Percentiles rank a stretch among this genome's conserved stretches.
Conservation (phyloP, 1,284 basidiomycete genomes). For the Apiotrichum brassicae region DNA sequence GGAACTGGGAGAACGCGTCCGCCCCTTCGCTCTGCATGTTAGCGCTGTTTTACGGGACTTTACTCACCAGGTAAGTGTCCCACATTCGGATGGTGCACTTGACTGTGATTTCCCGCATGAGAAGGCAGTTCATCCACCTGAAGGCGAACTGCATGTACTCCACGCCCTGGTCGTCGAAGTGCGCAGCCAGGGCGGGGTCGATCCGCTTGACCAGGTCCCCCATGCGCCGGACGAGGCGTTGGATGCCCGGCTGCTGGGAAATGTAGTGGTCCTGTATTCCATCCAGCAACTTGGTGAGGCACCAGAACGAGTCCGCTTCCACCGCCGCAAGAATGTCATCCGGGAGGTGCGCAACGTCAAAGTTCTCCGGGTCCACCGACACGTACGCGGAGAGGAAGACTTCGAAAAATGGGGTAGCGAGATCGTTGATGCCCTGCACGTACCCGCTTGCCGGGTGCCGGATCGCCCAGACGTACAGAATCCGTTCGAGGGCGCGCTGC, state of each 20-base stretch:
- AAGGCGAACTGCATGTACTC: conserved; percentile 99
- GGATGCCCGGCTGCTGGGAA: conserved; percentile 87
- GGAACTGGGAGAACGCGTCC: conserved; percentile 93
- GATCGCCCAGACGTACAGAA: conserved; percentile 96
- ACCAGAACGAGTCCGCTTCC: conserved; percentile 96
- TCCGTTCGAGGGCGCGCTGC: conserved; percentile 84
- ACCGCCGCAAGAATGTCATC: conserved; percentile 66
- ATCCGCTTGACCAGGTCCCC: conserved; percentile 84
- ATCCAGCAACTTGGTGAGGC: conserved; percentile 82
- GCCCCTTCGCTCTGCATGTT: conserved; percentile 59
- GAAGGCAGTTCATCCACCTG: conserved; percentile 95
- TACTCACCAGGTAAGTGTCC: conserved; percentile 88
- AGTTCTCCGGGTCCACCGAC: conserved; percentile 74
- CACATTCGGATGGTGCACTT: conserved; percentile 95
- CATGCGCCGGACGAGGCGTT: conserved; percentile 84
- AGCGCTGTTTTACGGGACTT: background rate
- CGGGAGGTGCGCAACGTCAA: conserved; percentile 72
- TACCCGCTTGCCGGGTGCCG: conserved; percentile 93
- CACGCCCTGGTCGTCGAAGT: conserved; percentile 81
- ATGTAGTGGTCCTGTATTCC: conserved; percentile 98
- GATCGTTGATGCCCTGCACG: conserved; percentile 96
- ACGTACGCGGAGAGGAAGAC: conserved; percentile 58
- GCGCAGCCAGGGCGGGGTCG: conserved; percentile 74
- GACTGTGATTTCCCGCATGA: conserved; percentile 93
- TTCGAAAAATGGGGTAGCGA: conserved; percentile 91